A percentile compares a stretch with the other conserved stretches of the same genome.
Evolutionary conservation across 768 basidiomycete species (phyloP).

Genomic region (Tubosaeta sp.): DNA sequence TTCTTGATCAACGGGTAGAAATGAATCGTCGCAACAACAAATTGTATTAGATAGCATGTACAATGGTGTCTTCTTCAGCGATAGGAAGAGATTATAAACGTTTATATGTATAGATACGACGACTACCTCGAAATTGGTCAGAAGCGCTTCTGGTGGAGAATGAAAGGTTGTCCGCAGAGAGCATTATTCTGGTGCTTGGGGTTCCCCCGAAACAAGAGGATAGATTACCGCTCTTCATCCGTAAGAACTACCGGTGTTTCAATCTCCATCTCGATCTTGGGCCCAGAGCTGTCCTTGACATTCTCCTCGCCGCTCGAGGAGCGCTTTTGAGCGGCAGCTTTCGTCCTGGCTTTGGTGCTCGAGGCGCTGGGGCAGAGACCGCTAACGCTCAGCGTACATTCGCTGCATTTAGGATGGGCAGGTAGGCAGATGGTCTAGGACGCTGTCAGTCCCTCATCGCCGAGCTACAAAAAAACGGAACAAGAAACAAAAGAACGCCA

Average conservation of each 20-base stretch:
- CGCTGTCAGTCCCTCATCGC: not conserved
- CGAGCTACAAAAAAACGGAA: not conserved
- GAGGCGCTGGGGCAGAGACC: slow-evolving; percentile 67
- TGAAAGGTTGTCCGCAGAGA: not conserved
- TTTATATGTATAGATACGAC: not conserved
- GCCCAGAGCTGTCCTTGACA: slow-evolving; percentile 19
- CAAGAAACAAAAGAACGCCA: not conserved
- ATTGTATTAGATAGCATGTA: not conserved
- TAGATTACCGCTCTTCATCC: not conserved
- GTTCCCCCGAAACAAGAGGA: too few relatives aligned
- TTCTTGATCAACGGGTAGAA: not conserved
- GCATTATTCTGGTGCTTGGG: not conserved
- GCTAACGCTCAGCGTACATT: slow-evolving; percentile 52
- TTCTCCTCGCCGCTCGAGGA: not conserved
- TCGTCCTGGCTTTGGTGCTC: slow-evolving; percentile 22
- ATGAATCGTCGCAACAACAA: not conserved
- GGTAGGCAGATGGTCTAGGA: slow-evolving; percentile 63
- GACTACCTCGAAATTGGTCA: not conserved
- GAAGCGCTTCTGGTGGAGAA: not conserved
- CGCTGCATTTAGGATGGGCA: slow-evolving; percentile 58
- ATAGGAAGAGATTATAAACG: not conserved
- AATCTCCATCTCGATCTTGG: slow-evolving; percentile 38
- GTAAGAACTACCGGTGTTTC: slow-evolving; percentile 16
- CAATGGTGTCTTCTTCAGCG: not conserved
- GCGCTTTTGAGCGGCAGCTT: slow-evolving; percentile 4